Base-by-base conservation (phyloP, 2,329 filamentous ascomycete genomes). In the Aspergillus eucalypticola region DNA sequence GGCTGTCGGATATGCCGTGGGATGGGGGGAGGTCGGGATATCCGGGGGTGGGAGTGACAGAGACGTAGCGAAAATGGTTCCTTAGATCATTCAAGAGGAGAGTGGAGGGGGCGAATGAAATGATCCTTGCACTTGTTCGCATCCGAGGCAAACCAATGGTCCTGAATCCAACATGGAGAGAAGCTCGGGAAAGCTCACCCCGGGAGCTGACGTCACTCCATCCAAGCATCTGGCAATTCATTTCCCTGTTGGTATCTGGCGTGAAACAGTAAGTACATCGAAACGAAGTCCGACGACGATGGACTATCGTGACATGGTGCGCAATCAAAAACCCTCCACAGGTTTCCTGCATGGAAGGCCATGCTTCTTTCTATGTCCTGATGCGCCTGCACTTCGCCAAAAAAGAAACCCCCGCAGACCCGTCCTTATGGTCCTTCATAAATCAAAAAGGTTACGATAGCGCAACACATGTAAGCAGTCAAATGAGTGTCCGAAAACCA, bases 1-100 rank as follows among this genome's bases (percentile, higher is more conserved):
- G 32, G 27, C 25, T 5, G 44, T 27, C 60, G 60, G 60, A 61
- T 61, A 59, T 52, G 32, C 60, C 60, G 56, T 51, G 17, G 10
- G 6, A 44, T n/a, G 38, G 3, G 48, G 5, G 52, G 27, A 23
- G 17, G 11, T 54, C 60, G 60, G 60, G 21, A 48, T 53, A 49
- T 61, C 60, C 60, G 60, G 15, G 8, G 19, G 8, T 13, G 49
- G 54, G 49, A 44, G 29, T 17, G 54, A 38, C 27, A 4, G 8
- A 29, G 27, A 4, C 3, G 27, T 10, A 29, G 27, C 27, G 8
- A 29, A 29, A 29, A 25, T 32, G 46, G 19, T 11, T 23, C 41
- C 41, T 21, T 44, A 19, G 23, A 5, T 8, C 8, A 6, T 27
- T 27, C 25, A 41, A 41, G 51, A 10, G 13, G 23, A 27, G 21